Conservation (phyloP, 2,329 filamentous ascomycete genomes). For the Aaosphaeria pasadenensis region DNA sequence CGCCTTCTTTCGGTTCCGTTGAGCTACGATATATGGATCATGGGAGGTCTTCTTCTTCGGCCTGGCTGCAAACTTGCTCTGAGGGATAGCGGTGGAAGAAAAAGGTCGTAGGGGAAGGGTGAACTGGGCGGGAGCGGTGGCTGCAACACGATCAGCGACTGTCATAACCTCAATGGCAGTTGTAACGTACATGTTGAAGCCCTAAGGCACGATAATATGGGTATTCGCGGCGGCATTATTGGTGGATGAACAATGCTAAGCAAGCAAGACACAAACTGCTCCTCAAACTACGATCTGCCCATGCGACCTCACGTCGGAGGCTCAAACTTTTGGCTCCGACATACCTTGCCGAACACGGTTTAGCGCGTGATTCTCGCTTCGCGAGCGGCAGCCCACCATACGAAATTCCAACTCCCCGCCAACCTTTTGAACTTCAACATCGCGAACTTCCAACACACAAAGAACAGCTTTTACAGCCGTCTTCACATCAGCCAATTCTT, state of each 20-base stretch:
- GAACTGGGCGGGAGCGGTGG: slow-evolving; percentile 32
- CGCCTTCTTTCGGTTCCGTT: slow-evolving; percentile 78
- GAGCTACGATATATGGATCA: slow-evolving; percentile 79
- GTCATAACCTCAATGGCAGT: neutral
- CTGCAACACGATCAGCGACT: neutral
- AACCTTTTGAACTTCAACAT: slow-evolving; percentile 10
- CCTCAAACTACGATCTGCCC: neutral
- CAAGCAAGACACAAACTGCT: neutral
- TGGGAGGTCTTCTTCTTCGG: slow-evolving; percentile 61
- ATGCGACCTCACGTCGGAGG: slow-evolving; percentile 1
- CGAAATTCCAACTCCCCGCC: slow-evolving; percentile 9
- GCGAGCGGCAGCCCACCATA: slow-evolving; percentile 4
- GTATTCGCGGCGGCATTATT: slow-evolving; percentile 49
- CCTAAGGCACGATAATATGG: slow-evolving; percentile 42
- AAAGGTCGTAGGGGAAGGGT: slow-evolving; percentile 55
- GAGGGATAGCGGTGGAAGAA: slow-evolving; percentile 62
- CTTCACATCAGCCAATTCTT: slow-evolving; percentile 24
- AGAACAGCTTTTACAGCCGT: slow-evolving; percentile 21
- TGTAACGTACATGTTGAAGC: slow-evolving; percentile 32
- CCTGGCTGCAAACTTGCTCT: slow-evolving; percentile 49
- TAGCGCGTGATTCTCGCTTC: neutral
- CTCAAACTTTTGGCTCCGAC: neutral
- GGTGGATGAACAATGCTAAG: slow-evolving; percentile 7
- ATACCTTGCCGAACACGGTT: neutral
- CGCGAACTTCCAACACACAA: slow-evolving; percentile 11